A percentile compares a stretch with the other conserved stretches of the same genome.
phyloP scores from a whole-genome alignment of 2,329 filamentous ascomycete genomes.

The Alternaria rosae region DNA sequence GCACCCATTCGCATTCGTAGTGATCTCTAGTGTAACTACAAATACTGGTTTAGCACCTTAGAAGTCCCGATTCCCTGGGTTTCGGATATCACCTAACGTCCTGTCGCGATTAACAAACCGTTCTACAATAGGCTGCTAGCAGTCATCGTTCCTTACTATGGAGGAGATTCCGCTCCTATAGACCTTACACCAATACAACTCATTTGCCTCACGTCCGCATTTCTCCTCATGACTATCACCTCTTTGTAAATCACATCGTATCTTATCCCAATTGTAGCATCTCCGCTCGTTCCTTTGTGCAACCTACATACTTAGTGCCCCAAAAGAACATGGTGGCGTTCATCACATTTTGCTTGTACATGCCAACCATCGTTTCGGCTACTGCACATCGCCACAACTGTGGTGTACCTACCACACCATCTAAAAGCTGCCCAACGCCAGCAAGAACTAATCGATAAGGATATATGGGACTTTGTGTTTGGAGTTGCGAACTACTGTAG shows the following conservation, averaged over 20 bases:
- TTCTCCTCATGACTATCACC: neutral
- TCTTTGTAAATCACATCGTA: neutral
- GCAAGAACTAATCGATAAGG: neutral
- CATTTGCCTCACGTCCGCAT: neutral
- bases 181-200: too few species aligned
- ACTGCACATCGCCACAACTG: conserved; percentile 2
- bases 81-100: neutral
- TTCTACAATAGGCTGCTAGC: neutral
- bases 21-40: neutral
- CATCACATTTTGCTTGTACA: neutral
- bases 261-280: neutral
- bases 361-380: neutral
- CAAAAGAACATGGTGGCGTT: neutral
- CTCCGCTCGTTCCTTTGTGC: neutral
- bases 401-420: neutral
- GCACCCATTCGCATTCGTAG: neutral
- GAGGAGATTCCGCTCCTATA: neutral
- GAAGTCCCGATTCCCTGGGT: neutral
- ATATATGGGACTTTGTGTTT: neutral
- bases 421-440: neutral
- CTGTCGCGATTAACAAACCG: too few species aligned
- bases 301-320: neutral
- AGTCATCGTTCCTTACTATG: neutral
- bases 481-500: neutral
- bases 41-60: neutral